Conservation (phyloP, 352 stramenopile species). For the Globisporangium viniferum region DNA sequence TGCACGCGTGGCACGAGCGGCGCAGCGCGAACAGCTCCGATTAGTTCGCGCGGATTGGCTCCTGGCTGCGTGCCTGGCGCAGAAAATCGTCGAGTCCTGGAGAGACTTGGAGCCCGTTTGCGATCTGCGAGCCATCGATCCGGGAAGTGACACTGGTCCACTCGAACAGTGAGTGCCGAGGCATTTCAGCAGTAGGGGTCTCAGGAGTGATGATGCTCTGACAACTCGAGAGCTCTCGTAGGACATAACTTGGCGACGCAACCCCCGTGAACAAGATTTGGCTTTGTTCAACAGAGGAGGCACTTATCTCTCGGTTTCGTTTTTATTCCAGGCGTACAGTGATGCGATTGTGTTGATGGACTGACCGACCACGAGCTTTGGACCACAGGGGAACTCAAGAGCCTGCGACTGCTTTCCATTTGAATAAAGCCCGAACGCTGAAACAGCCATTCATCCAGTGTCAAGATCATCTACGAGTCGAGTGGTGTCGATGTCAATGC, state of each 20-base stretch:
- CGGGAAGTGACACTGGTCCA: constrained; percentile 1
- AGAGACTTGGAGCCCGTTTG: background rate
- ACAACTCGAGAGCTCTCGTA: no score
- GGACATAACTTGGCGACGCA: background rate
- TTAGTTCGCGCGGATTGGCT: background rate
- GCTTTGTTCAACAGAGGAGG: background rate
- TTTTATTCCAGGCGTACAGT: background rate
- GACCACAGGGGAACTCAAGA: no score
- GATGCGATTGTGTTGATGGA: background rate
- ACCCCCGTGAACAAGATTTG: background rate
- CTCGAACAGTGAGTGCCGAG: background rate
- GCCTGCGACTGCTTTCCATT: no score
- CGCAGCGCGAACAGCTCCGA: background rate
- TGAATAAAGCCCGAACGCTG: no score
- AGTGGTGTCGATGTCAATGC: no score
- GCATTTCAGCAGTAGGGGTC: constrained; percentile 4
- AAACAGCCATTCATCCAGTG: background rate
- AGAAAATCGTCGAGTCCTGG: background rate
- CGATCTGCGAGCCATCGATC: background rate
- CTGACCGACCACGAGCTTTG: no score
- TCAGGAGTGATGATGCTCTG: background rate
- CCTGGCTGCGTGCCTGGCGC: background rate
- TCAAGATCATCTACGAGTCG: background rate
- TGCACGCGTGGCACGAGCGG: background rate
- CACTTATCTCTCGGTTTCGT: background rate